Base-by-base conservation (phyloP, 1,139 yeast species). In the Trichomonascaceae sp. region DNA sequence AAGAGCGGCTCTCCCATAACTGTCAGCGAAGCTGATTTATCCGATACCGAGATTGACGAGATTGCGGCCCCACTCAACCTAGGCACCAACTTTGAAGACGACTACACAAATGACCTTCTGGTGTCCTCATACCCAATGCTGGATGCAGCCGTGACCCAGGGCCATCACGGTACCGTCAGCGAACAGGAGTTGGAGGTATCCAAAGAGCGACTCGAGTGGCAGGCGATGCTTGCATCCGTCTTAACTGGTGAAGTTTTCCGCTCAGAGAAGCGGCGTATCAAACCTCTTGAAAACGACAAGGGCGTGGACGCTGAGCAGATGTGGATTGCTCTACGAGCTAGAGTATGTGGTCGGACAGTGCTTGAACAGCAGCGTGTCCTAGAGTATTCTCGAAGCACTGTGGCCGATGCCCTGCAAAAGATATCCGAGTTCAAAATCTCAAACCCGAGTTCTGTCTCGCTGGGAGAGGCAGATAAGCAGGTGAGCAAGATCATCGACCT, bases 221-320 rank as follows among this genome's bases (percentile, higher is more conserved):
- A 89, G 54, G 74, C 92, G 0, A 84, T 89, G 95, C 64, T 89
- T 31, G 71, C 82, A 3, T 71, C 89, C 3, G 98, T 89, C 2
- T 66, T 89, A 27, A 87, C 93, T 2, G 97, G 98, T 43, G 98
- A 89, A 52, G 94, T 89, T 32, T 85, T 89, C 15, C 70, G 77
- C 28, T 79, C 93, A 8, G 98, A 89, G 53, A 89, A 87, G 59
- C 77, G 92, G 3, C 78, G 87, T 50, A 66, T 89, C 35, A 60
- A 30, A 64, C 61, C 62, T 37, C 63, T 60, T 16, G 51, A 48
- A 13, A 45, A 47, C 13, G 48, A 45, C 16, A 49, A 45, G 23
- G 43, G 48, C 18, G 37, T 48, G 23, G 43, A 42, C n/a, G 60
- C 76, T 39, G 92, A 82, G 47, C 84, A 78, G 42, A 60, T 85